Conservation (phyloP, 495 filamentous ascomycete genomes). For the Paragyromitra xinjiangensis region DNA sequence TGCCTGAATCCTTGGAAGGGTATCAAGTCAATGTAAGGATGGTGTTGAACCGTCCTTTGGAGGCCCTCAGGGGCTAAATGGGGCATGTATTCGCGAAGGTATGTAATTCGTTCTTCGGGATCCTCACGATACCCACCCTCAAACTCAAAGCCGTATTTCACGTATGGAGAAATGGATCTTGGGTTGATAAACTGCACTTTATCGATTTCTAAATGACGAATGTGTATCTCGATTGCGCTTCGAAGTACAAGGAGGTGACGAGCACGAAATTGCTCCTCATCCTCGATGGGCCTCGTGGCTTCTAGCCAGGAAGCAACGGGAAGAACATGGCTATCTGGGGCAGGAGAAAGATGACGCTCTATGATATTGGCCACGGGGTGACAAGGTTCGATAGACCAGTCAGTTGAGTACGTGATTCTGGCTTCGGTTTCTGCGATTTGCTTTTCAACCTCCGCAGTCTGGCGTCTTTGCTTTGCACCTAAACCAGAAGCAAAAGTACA, state of each 20-base stretch:
- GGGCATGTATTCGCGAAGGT: conserved; percentile 26
- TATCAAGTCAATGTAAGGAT: conserved; percentile 53
- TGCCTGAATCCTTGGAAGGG: conserved; percentile 46
- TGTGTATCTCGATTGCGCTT: conserved; percentile 44
- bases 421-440: conserved; percentile 28
- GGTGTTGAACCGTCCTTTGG: conserved; percentile 42
- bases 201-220: conserved; percentile 32
- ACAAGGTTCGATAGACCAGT: conserved; percentile 27
- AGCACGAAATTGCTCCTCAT: conserved; percentile 27
- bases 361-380: conserved; percentile 37
- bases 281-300: conserved; percentile 24
- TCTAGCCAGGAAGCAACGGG: conserved; percentile 41
- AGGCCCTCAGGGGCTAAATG: conserved; percentile 31
- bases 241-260: conserved; percentile 30
- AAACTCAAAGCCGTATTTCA: not conserved
- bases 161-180: conserved; percentile 27
- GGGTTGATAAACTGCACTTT: conserved; percentile 15
- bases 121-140: conserved; percentile 3
- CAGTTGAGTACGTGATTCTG: not conserved
- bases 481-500: not conserved
- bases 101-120: conserved; percentile 16
- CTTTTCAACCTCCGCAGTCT: conserved; percentile 24
- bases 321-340: conserved; percentile 8
- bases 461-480: conserved; percentile 32
- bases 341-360: conserved; percentile 29